A percentile compares a stretch with the other conserved stretches of the same genome.
These are phyloP conservation scores for Tetrapyrgos nigripes DNA, from an alignment of 1,284 basidiomycete genomes.

Conservation along the genomic window DNA sequence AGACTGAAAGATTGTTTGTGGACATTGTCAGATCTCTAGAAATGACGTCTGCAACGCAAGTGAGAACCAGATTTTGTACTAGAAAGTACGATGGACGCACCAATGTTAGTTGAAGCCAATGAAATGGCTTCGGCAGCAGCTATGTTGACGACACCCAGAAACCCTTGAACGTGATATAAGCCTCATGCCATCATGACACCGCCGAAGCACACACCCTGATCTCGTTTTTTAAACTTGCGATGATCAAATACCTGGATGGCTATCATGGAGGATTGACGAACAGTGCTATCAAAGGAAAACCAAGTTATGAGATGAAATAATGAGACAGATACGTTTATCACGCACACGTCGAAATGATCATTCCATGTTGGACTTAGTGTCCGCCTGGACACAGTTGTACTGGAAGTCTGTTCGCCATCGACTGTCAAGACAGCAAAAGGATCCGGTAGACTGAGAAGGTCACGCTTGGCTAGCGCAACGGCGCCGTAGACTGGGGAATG, in stretches of 20 bases:
- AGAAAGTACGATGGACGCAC: conserved; percentile 45
- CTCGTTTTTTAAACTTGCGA: conserved; percentile 95
- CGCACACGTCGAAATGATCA: conserved; percentile 91
- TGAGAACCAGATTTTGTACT: conserved; percentile 9
- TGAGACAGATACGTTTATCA: conserved; percentile 17
- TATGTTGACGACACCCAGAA: conserved; percentile 90
- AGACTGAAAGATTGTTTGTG: conserved; percentile 86
- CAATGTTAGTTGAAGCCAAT: conserved; percentile 81
- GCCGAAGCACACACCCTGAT: conserved; percentile 75
- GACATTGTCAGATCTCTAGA: conserved; percentile 87
- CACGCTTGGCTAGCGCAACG: conserved; percentile 88
- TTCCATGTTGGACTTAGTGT: conserved; percentile 94
- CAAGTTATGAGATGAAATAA: conserved; percentile 14
- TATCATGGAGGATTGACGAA: conserved; percentile 90
- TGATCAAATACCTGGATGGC: conserved; percentile 99
- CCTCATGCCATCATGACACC: background rate
- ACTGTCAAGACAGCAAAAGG: conserved; percentile 97
- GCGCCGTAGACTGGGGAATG: conserved; percentile 79
- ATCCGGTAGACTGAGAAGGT: conserved; percentile 92
- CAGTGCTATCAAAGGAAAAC: conserved; percentile 56
- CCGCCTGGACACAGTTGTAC: conserved; percentile 85
- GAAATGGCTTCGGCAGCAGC: conserved; percentile 84
- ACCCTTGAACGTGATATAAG: conserved; percentile 36
- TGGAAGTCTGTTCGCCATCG: conserved; percentile 94
- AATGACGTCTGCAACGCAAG: conserved; percentile 64